Percentiles rank a stretch among this genome's conserved stretches.
phyloP scores from a whole-genome alignment of 2,329 filamentous ascomycete genomes.

The Tolypocladium guangdongense region DNA sequence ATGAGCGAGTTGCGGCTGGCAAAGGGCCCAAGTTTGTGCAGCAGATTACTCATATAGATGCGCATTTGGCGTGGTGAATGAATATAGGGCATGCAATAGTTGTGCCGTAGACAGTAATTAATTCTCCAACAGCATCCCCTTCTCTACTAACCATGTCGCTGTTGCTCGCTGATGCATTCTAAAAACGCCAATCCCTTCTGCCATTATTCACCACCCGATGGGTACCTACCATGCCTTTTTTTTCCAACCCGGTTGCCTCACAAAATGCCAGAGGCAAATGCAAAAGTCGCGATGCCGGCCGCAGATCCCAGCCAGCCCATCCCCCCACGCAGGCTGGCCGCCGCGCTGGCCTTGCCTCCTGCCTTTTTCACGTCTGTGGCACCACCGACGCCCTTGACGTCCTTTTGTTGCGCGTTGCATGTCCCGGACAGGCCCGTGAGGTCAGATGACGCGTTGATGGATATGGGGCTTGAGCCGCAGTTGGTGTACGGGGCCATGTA shows the following conservation, averaged over 20 bases:
- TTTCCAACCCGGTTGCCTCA: neutral
- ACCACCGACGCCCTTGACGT: neutral
- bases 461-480: slow-evolving; percentile 25
- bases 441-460: slow-evolving; percentile 6
- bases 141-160: neutral
- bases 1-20: slow-evolving; percentile 10
- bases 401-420: slow-evolving; percentile 7
- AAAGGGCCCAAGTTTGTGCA: slow-evolving; percentile 20
- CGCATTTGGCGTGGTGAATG: no score
- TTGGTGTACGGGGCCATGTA: slow-evolving; percentile 40
- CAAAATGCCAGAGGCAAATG: neutral
- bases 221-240: neutral
- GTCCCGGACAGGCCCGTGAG: slow-evolving; percentile 7
- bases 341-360: neutral
- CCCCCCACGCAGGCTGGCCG: neutral
- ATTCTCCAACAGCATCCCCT: neutral
- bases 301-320: neutral
- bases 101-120: neutral
- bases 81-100: neutral
- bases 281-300: neutral
- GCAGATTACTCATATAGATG: slow-evolving; percentile 10
- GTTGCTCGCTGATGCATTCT: neutral
- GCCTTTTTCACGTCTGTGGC: neutral
- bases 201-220: neutral
- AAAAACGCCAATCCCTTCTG: neutral